phyloP scores from a whole-genome alignment of 73 alveolate species.

The Tetrahymena elliotti region DNA sequence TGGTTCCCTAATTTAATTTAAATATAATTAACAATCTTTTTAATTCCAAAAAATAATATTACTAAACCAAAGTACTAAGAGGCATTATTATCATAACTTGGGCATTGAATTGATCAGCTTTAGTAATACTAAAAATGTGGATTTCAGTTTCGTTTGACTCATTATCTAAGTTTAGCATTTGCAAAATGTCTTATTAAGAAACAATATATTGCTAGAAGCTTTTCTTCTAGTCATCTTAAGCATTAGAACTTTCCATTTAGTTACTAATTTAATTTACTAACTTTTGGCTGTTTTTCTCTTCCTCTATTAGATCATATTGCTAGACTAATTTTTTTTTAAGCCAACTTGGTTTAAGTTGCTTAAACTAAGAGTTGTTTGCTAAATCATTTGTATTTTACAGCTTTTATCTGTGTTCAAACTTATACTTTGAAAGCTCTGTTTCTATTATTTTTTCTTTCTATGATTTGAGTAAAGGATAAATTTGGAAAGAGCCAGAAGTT shows the following conservation, averaged over 20 bases:
- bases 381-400: neutral
- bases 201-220: neutral
- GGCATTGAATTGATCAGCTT: neutral
- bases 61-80: neutral
- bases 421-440: neutral
- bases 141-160: neutral
- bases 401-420: neutral
- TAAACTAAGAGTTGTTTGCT: neutral
- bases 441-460: neutral
- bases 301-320: neutral
- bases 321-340: neutral
- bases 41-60: neutral
- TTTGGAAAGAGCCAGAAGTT: neutral
- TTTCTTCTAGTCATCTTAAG: neutral
- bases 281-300: neutral
- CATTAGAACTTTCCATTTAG: neutral
- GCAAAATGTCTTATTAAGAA: neutral
- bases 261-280: neutral
- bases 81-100: neutral
- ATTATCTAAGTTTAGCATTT: neutral
- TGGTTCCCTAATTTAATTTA: neutral
- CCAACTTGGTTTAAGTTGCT: neutral
- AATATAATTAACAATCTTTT: neutral
- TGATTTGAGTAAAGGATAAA: neutral
- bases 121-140: neutral